Percentiles rank a stretch among this genome's conserved stretches.
Conservation (phyloP, 129 eudicot species). For the Saussurea involucrata region DNA sequence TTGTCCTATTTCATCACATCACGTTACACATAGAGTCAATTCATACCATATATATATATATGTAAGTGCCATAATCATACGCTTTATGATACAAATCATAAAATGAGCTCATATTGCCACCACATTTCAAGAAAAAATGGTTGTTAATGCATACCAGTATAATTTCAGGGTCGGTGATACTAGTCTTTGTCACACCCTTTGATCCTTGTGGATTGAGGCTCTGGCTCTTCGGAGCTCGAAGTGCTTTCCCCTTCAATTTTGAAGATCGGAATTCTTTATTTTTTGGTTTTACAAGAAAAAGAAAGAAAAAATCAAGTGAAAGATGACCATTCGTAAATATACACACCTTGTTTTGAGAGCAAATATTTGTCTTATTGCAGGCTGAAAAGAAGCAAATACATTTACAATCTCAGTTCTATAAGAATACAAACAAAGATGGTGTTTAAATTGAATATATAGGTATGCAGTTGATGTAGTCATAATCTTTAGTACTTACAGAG, state of each 20-base stretch:
- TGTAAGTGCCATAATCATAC: not conserved
- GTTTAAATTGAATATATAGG: not conserved
- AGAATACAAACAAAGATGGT: slow-evolving; percentile 10
- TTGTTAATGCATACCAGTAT: slow-evolving; percentile 27
- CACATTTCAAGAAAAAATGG: not conserved
- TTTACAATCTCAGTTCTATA: slow-evolving; percentile 4
- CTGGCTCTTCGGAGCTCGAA: slow-evolving; percentile 25
- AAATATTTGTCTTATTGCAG: slow-evolving; percentile 26
- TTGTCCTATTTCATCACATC: slow-evolving; percentile 18
- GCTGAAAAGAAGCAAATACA: slow-evolving; percentile 39
- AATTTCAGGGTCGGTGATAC: slow-evolving; percentile 7
- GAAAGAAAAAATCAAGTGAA: not conserved
- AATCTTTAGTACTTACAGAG: slow-evolving; percentile 23
- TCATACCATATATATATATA: not conserved
- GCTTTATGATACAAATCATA: not conserved
- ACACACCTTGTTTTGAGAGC: slow-evolving; percentile 45
- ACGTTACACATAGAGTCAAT: not conserved
- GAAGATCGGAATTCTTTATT: not conserved
- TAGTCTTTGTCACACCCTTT: slow-evolving; percentile 15
- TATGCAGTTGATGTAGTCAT: not conserved
- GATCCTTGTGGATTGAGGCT: slow-evolving; percentile 26
- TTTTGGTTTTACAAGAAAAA: slow-evolving; percentile 9
- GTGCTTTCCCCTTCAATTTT: slow-evolving; percentile 30
- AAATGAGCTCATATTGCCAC: not conserved
- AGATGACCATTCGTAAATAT: not conserved